Percentiles rank a stretch among this genome's conserved stretches.
These are phyloP conservation scores for Peniophora sp. DNA, from an alignment of 1,284 basidiomycete genomes.

Conservation along the genomic window DNA sequence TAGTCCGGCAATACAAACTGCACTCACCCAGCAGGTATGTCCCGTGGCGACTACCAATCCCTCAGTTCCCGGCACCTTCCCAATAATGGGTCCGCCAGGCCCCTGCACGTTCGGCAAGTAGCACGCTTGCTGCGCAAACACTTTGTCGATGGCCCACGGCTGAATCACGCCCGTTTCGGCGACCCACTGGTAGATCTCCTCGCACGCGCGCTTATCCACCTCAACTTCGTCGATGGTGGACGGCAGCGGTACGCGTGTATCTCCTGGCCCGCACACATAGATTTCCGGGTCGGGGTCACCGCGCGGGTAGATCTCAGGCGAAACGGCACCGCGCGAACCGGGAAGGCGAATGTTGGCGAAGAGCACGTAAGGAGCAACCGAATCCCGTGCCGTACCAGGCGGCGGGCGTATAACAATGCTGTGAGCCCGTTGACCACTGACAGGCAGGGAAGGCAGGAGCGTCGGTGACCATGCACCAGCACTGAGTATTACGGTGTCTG, in stretches of 20 bases:
- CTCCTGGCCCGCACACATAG: conserved; percentile 64
- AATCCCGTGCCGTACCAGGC: conserved; percentile 22
- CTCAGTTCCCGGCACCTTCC: conserved; percentile 36
- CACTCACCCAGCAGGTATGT: conserved; percentile 24
- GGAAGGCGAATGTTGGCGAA: conserved; percentile 7
- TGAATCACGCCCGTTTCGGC: conserved; percentile 40
- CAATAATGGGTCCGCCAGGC: conserved; percentile 53
- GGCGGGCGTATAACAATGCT: conserved; percentile 50
- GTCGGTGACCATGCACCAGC: conserved; percentile 85
- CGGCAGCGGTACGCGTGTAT: conserved; percentile 45
- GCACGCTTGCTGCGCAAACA: conserved; percentile 58
- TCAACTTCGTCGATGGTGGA: conserved; percentile 53
- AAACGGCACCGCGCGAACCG: conserved; percentile 17
- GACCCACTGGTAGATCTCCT: conserved; percentile 44
- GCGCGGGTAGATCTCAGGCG: conserved; percentile 66
- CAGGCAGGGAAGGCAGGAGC: conserved; percentile 43
- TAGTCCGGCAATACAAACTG: too few relatives aligned
- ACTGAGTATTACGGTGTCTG: conserved; percentile 66
- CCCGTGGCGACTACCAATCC: conserved; percentile 58
- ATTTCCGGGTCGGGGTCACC: conserved; percentile 47
- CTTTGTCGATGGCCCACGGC: conserved; percentile 23
- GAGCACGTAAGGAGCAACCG: conserved; percentile 38
- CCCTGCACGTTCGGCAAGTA: conserved; percentile 50
- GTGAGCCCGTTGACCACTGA: conserved; percentile 56
- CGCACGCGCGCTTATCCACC: conserved; percentile 46